Conservation (phyloP, 768 basidiomycete species). For the Cantharellus anzutake region DNA sequence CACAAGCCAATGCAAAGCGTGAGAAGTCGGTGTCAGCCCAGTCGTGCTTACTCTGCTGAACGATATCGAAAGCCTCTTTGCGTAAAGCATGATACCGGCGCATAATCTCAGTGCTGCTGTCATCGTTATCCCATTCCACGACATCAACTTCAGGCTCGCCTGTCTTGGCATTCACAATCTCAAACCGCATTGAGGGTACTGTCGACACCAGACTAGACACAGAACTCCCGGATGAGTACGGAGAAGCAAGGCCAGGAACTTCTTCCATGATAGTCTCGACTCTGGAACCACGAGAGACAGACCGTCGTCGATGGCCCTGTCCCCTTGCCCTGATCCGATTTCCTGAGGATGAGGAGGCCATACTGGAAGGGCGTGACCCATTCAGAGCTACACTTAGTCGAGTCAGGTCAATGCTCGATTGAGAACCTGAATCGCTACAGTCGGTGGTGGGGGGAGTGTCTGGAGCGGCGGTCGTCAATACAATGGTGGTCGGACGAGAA, state of each 20-base stretch:
- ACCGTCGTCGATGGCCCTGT: slow-evolving; percentile 47
- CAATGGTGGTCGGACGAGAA: slow-evolving; percentile 11
- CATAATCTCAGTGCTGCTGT: neutral
- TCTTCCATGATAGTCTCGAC: slow-evolving; percentile 76
- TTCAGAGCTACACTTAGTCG: slow-evolving; percentile 38
- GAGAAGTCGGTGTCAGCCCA: slow-evolving; percentile 9
- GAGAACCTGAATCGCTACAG: slow-evolving; percentile 36
- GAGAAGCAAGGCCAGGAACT: slow-evolving; percentile 7
- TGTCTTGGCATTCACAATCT: neutral
- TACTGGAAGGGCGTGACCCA: slow-evolving; percentile 25
- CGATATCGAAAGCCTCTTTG: slow-evolving; percentile 4
- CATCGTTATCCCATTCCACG: neutral
- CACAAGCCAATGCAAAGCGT: slow-evolving; percentile 7
- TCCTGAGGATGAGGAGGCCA: slow-evolving; percentile 17
- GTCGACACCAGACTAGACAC: neutral
- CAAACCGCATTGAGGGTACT: neutral
- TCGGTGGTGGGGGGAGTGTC: slow-evolving; percentile 20
- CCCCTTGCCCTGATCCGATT: slow-evolving; percentile 34
- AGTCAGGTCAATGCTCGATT: slow-evolving; percentile 57
- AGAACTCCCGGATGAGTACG: neutral
- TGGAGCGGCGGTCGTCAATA: slow-evolving; percentile 37
- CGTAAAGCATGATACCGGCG: slow-evolving; percentile 3
- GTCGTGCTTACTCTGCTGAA: slow-evolving; percentile 5
- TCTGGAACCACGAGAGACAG: slow-evolving; percentile 40
- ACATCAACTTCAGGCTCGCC: neutral